These are phyloP conservation scores for Collybiopsis confluens DNA, from an alignment of 768 basidiomycete genomes.

Conservation along the genomic window DNA sequence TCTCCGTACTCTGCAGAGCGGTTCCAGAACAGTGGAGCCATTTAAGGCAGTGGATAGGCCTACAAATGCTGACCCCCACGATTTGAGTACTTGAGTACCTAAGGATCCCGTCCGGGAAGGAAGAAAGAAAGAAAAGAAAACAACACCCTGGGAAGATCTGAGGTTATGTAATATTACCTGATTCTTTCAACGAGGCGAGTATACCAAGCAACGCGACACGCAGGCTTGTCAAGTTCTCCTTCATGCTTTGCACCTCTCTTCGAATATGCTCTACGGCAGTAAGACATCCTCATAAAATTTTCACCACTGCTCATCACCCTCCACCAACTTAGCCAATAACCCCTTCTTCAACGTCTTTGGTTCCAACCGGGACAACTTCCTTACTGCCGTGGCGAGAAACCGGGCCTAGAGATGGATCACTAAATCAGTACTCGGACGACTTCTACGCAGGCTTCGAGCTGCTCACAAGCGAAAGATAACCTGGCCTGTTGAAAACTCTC, in stretches of 20 bases:
- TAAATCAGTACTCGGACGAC: background rate
- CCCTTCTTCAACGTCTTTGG: background rate
- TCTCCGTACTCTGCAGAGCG: too few relatives aligned
- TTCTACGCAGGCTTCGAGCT: background rate
- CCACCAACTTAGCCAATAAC: background rate
- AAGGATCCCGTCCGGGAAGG: too few relatives aligned
- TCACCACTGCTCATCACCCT: background rate
- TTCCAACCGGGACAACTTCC: background rate
- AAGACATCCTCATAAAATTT: background rate
- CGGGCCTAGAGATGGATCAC: background rate
- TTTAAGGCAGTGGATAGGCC: too few relatives aligned
- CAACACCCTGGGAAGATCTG: too few relatives aligned
- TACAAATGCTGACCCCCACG: too few relatives aligned
- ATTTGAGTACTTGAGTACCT: too few relatives aligned
- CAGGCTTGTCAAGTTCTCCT: too few relatives aligned
- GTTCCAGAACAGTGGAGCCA: too few relatives aligned
- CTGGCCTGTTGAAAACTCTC: background rate
- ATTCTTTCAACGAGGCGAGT: too few relatives aligned
- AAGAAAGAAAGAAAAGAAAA: too few relatives aligned
- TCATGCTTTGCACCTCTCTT: background rate
- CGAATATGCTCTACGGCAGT: background rate
- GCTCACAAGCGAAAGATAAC: background rate
- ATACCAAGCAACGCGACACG: too few relatives aligned
- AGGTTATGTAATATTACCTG: too few relatives aligned
- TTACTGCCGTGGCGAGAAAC: background rate